Conservation (phyloP, 208 protist genomes). For the Naegleria fowleri region DNA sequence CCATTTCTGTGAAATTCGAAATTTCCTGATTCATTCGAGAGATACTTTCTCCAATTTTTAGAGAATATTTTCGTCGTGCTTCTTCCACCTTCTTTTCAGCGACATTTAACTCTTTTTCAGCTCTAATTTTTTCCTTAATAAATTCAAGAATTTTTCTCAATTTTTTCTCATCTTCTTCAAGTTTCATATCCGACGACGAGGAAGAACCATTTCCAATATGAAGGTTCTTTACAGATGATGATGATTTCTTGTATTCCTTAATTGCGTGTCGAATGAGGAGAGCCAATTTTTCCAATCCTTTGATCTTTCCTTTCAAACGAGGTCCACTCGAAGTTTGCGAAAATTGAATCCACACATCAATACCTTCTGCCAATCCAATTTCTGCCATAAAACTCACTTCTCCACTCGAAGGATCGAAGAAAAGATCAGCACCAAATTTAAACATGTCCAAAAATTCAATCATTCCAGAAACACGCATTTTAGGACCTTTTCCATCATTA, state of each 20-base stretch:
- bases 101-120: not conserved
- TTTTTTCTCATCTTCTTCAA: not conserved
- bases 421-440: not conserved
- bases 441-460: not conserved
- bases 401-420: not conserved
- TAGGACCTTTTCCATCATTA: not conserved
- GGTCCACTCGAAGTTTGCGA: not conserved
- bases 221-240: too few relatives aligned
- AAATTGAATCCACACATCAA: not conserved
- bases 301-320: not conserved
- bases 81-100: not conserved
- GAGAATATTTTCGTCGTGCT: not conserved
- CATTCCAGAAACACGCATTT: not conserved
- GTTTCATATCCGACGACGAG: too few relatives aligned
- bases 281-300: not conserved
- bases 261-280: not conserved
- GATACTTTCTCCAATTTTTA: not conserved
- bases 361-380: not conserved
- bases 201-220: too few relatives aligned
- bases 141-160: not conserved
- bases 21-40: not conserved
- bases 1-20: not conserved
- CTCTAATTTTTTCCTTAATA: not conserved
- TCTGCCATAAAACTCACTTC: not conserved
- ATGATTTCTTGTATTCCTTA: not conserved